Evolutionary conservation across 306 rosid genomes (phyloP), one percentile per base, ranked within the genome.

Genomic region (Oemleria cerasiformis): DNA sequence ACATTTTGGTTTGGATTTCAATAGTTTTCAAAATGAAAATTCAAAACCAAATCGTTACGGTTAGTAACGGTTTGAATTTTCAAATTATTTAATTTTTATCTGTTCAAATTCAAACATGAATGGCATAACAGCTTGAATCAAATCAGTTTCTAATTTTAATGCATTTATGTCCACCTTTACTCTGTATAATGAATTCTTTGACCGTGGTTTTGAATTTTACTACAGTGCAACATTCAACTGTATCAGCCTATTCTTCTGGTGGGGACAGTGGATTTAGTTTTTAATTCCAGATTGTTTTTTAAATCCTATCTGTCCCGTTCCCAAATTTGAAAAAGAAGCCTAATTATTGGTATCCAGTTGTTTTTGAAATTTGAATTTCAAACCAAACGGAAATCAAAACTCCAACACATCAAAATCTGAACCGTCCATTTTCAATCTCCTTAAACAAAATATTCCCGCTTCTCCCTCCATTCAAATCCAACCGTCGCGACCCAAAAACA

Each of bases 341-440:
- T 19, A 68, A 36, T 17, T 9, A 3, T n/a, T 30, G 19, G 36
- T 3, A 56, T 9, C 43, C 66, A 25, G 55, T n/a, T 49, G 30
- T 25, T 3, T 55, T 70, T 47, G 16, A 70, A 56, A 23, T 70
- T 71, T 62, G 58, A 71, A 71, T 5, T 70, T 70, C 66, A 68
- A 69, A 68, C 17, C 1, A 19, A 17, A 38, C n/a, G 4, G 14
- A 8, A 6, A 42, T 1, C 1, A n/a, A 7, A 2, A n/a, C 16
- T 6, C 23, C 74, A 19, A 44, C 34, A 14, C 13, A 21, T 42
- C 34, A 14, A 71, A 71, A 71, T 71, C 66, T 6, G 43, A 5
- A 8, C 74, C 66, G 57, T 71, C 57, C 57, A 71, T 57, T 11
- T 13, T 43, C 56, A 5, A 70, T 57, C 20, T 34, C 11, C 15